Base-by-base conservation (phyloP, 805 yeast species). In the Candida manassasensis region DNA sequence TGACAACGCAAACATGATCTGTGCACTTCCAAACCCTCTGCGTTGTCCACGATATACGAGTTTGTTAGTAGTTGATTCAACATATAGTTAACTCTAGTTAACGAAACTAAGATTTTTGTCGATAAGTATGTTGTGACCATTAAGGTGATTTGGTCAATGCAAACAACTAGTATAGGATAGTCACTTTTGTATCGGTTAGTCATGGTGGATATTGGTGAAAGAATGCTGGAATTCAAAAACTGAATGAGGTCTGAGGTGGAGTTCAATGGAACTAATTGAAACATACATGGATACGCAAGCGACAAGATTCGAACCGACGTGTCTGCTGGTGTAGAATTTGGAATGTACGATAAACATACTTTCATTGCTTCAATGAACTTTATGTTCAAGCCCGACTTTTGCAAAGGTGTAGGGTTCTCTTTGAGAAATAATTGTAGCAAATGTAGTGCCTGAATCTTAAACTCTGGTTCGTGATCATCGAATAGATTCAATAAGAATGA, bases 401-500 rank as follows among this genome's bases (percentile, higher is more conserved):
- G 4, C 18, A 30, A 19, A 4, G 25, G 11, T 4, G 21, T 11
- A 8, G n/a, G 19, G 14, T 30, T 30, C 4, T n/a, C 19, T 5
- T 21, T 9, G 18, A 30, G 21, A 21, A 30, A 30, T 15, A 19
- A 8, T 9, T 19, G 24, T 13, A 60, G 28, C 4, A 48, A 29
- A 11, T 36, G 37, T 14, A 41, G 38, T 10, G 45, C 60, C 32
- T 55, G 58, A 1, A 47, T 40, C 36, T 63, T 59, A 30, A 53
- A 45, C 4, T 35, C 24, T 4, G 57, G 53, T 17, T 55, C 58
- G 29, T 57, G 52, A 38, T 62, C 64, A 37, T 62, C 67, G 26
- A 63, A 47, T 5, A 65, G 45, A 30, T 60, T 61, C 13, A 65
- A 48, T 3, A 58, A 44, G 30, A 60, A 61, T 4, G 68, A 50